Percentiles rank a stretch among this genome's conserved stretches.
These are phyloP conservation scores for Penicillium fimorum DNA, from an alignment of 495 filamentous ascomycete species.

Conservation along the genomic window DNA sequence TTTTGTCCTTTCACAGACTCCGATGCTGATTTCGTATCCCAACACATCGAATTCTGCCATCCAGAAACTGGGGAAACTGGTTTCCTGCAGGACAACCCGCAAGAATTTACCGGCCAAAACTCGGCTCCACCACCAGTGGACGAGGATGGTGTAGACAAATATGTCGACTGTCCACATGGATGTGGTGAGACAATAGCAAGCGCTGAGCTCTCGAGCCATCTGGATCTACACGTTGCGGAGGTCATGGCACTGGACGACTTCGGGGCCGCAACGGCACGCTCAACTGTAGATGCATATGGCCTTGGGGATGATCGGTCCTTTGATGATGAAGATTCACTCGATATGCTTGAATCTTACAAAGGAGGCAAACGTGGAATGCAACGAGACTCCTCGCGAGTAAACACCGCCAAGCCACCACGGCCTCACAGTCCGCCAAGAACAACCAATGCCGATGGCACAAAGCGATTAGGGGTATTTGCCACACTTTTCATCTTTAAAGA, in stretches of 20 bases:
- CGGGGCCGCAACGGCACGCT: neutral
- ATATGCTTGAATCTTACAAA: constrained; percentile 5
- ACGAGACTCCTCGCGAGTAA: constrained; percentile 16
- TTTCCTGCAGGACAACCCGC: neutral
- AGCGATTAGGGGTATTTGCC: constrained; percentile 43
- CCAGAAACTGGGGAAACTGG: constrained; percentile 43
- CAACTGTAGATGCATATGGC: neutral
- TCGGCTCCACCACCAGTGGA: constrained; percentile 15
- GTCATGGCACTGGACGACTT: constrained; percentile 49
- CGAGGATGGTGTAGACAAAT: constrained; percentile 39
- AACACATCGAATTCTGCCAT: constrained; percentile 57
- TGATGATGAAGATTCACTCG: constrained; percentile 16
- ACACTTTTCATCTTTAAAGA: neutral
- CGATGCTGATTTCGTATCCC: constrained; percentile 47
- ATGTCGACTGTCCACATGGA: constrained; percentile 66
- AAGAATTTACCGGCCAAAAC: neutral
- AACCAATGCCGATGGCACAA: constrained; percentile 17
- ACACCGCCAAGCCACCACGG: constrained; percentile 15
- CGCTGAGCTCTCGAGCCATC: constrained; percentile 64
- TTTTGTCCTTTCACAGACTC: constrained; percentile 55
- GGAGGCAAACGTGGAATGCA: constrained; percentile 17
- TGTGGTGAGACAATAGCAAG: constrained; percentile 68
- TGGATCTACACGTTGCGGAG: constrained; percentile 71
- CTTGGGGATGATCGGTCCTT: constrained; percentile 12
- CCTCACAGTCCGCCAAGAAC: constrained; percentile 13